phyloP scores from a whole-genome alignment of 495 filamentous ascomycete species.

The Bombardia bombarda region DNA sequence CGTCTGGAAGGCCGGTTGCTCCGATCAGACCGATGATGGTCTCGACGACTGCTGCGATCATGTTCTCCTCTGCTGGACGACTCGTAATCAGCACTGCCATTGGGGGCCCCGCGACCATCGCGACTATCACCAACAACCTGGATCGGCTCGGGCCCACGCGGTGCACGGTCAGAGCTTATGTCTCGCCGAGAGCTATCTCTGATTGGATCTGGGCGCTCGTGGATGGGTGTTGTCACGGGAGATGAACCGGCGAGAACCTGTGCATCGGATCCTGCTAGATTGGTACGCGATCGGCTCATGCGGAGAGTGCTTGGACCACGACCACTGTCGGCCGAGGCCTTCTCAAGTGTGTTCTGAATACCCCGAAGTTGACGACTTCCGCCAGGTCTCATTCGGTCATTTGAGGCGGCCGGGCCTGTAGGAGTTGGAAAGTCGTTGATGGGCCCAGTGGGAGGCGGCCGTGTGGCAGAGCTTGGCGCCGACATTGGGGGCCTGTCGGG shows the following conservation, averaged over 20 bases:
- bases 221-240: conserved; percentile 35
- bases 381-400: conserved; percentile 37
- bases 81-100: conserved; percentile 30
- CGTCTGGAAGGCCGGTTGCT: conserved; percentile 31
- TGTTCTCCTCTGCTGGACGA: conserved; percentile 26
- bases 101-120: conserved; percentile 13
- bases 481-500: conserved; percentile 27
- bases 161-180: conserved; percentile 9
- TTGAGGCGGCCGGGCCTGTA: conserved; percentile 38
- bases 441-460: conserved; percentile 15
- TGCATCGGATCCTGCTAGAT: conserved; percentile 36
- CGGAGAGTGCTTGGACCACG: conserved; percentile 23
- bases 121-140: conserved; percentile 23
- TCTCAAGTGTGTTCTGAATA: conserved; percentile 45
- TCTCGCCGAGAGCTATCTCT: conserved; percentile 20
- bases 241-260: conserved; percentile 41
- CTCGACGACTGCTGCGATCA: conserved; percentile 37
- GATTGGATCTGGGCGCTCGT: conserved; percentile 34
- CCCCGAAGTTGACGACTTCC: conserved; percentile 37
- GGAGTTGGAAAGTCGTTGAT: conserved; percentile 32
- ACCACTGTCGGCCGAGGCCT: conserved; percentile 26
- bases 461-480: conserved; percentile 12
- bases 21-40: conserved; percentile 32
- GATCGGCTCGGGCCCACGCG: conserved; percentile 16
- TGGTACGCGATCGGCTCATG: conserved; percentile 29